Conservation (phyloP, 169 alveolate genomes). For the Theileria orientalis region DNA sequence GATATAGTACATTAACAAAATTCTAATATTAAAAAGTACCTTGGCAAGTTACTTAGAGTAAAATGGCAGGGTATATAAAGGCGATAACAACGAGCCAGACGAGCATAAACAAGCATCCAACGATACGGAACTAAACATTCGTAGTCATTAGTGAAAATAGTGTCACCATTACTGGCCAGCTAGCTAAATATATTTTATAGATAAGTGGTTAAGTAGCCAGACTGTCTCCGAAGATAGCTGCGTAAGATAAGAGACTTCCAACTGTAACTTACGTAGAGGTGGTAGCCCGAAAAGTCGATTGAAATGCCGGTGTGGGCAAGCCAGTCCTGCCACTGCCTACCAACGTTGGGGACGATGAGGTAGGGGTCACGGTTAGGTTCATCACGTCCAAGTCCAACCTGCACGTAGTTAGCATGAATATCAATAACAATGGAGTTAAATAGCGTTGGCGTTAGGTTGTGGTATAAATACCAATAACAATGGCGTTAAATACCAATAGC, state of each 20-base stretch:
- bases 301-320: slow-evolving; percentile 60
- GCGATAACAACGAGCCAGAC: slow-evolving; percentile 45
- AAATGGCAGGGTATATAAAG: slow-evolving; percentile 55
- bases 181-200: not conserved
- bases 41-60: slow-evolving; percentile 18
- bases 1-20: no score
- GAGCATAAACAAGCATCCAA: slow-evolving; percentile 16
- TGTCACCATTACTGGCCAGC: not conserved
- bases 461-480: not conserved
- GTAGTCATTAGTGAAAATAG: not conserved
- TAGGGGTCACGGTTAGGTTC: slow-evolving; percentile 88
- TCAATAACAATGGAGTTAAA: not conserved
- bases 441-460: no score
- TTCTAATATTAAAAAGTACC: no score
- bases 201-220: no score
- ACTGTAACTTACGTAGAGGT: slow-evolving; percentile 39
- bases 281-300: slow-evolving; percentile 38
- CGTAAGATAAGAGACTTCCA: no score
- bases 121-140: slow-evolving; percentile 20
- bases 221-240: no score
- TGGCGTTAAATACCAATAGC: no score
- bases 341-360: slow-evolving; percentile 83
- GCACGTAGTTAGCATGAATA: no score
- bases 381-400: slow-evolving; percentile 85
- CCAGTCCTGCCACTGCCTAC: slow-evolving; percentile 90